Evolutionary conservation across 2,329 filamentous ascomycete species (phyloP).

Genomic region (Hypomyces rosellus): DNA sequence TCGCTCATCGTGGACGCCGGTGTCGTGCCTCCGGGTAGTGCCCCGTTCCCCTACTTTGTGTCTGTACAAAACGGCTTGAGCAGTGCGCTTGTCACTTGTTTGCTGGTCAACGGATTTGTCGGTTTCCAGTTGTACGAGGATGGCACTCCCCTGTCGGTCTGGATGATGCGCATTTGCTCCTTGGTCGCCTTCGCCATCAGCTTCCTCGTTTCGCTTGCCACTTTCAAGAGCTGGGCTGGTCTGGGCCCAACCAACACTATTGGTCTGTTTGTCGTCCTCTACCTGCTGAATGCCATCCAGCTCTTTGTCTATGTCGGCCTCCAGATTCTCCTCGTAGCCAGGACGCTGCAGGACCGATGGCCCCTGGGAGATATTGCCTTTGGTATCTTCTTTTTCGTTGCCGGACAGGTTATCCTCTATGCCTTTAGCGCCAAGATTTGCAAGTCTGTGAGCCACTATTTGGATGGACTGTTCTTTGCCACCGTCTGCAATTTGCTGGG

Average conservation of each 20-base stretch:
- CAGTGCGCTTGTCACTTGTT: constrained; percentile 79
- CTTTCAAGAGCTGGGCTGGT: constrained; percentile 88
- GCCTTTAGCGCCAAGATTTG: constrained; percentile 84
- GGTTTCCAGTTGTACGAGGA: constrained; percentile 98
- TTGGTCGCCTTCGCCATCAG: constrained; percentile 77
- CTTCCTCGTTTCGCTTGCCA: constrained; percentile 81
- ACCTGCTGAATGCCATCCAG: constrained; percentile 83
- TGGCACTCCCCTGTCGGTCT: constrained; percentile 86
- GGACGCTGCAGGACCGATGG: constrained; percentile 93
- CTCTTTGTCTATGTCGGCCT: constrained; percentile 79
- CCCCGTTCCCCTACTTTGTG: constrained; percentile 83
- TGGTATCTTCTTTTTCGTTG: constrained; percentile 83
- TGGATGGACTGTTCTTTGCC: constrained; percentile 91
- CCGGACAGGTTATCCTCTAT: constrained; percentile 89
- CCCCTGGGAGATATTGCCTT: constrained; percentile 87
- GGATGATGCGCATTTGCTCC: constrained; percentile 78
- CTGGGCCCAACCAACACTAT: constrained; percentile 79
- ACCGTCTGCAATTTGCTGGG: constrained; percentile 88
- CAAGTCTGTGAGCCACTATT: constrained; percentile 76
- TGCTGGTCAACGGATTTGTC: constrained; percentile 96
- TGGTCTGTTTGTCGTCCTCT: constrained; percentile 85
- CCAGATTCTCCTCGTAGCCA: constrained; percentile 81
- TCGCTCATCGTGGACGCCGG: constrained; percentile 90
- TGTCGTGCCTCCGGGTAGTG: constrained; percentile 76
- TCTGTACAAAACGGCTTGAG: constrained; percentile 78